Evolutionary conservation across 23 red algal species (phyloP).

Genomic region (Gracilaria gracilis): DNA sequence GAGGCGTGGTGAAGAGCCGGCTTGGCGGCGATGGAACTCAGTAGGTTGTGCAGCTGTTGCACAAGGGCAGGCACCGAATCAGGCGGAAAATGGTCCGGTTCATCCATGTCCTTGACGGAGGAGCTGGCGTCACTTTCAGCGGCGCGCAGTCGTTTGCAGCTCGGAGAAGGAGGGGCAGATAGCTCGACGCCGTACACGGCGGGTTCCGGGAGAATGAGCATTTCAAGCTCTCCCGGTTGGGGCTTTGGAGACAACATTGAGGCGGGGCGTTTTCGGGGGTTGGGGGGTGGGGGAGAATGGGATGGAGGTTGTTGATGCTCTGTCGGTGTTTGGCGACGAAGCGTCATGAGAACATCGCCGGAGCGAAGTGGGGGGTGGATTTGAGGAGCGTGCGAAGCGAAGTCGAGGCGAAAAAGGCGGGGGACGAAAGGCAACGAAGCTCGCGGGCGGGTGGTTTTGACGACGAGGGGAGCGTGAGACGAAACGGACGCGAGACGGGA

Average conservation of each 20-base stretch:
- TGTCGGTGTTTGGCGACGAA: constrained; percentile 37
- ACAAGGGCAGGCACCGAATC: constrained; percentile 90
- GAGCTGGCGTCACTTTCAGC: constrained; percentile 69
- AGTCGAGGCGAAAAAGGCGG: neutral
- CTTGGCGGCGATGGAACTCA: constrained; percentile 84
- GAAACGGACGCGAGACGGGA: neutral
- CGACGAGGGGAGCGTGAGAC: neutral
- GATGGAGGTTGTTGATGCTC: constrained; percentile 18
- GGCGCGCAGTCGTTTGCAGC: constrained; percentile 59
- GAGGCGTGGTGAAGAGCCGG: constrained; percentile 83
- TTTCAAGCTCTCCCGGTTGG: constrained; percentile 23
- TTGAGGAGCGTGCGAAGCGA: neutral
- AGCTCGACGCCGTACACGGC: constrained; percentile 30
- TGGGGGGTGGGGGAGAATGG: neutral
- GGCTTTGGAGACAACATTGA: constrained; percentile 33
- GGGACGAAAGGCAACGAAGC: neutral
- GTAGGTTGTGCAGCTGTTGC: constrained; percentile 68
- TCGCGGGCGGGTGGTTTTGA: neutral
- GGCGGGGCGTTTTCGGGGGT: constrained; percentile 33
- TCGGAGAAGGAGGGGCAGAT: constrained; percentile 3
- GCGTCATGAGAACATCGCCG: constrained; percentile 52
- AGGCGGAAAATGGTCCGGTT: constrained; percentile 54
- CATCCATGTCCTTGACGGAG: constrained; percentile 71
- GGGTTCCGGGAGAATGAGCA: constrained; percentile 37
- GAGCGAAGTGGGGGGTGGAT: neutral